phyloP scores from a whole-genome alignment of 225 moss, liverwort and hornwort genomes.

The Pleurozium schreberi region DNA sequence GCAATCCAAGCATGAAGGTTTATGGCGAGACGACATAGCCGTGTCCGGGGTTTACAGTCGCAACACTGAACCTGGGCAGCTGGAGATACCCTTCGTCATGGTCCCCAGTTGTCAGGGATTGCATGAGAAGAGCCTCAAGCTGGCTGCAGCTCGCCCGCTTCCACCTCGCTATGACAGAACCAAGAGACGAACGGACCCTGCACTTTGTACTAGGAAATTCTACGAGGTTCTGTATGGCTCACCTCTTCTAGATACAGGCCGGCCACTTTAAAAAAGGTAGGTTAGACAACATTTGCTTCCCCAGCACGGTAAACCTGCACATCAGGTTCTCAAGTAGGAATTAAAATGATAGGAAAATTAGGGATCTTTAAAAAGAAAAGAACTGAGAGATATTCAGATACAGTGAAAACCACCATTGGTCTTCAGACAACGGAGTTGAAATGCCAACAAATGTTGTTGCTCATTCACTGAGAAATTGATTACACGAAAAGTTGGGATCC shows the following conservation, averaged over 20 bases:
- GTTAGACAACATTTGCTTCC: neutral
- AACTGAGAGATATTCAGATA: neutral
- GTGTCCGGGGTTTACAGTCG: conserved; percentile 49
- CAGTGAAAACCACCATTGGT: neutral
- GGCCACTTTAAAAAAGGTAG: neutral
- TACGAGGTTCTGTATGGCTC: conserved; percentile 18
- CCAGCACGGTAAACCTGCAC: neutral
- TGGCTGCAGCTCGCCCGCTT: conserved; percentile 8
- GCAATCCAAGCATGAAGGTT: conserved; percentile 64
- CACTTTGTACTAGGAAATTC: conserved; percentile 29
- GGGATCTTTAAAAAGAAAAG: neutral
- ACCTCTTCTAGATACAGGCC: conserved; percentile 13
- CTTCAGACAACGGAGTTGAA: neutral
- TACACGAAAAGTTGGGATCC: conserved; percentile 12
- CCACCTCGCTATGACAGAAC: conserved; percentile 17
- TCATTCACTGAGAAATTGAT: conserved; percentile 8
- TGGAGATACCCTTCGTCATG: conserved; percentile 21
- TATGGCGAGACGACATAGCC: conserved; percentile 75
- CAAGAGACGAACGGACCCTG: conserved; percentile 12
- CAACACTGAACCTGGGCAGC: neutral
- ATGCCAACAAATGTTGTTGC: conserved; percentile 19
- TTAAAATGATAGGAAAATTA: neutral
- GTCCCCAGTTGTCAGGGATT: conserved; percentile 12
- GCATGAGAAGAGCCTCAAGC: conserved; percentile 15
- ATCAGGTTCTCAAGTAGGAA: neutral